These are phyloP conservation scores for Metschnikowia koreensis DNA, from an alignment of 805 yeast genomes.

Conservation along the genomic window DNA sequence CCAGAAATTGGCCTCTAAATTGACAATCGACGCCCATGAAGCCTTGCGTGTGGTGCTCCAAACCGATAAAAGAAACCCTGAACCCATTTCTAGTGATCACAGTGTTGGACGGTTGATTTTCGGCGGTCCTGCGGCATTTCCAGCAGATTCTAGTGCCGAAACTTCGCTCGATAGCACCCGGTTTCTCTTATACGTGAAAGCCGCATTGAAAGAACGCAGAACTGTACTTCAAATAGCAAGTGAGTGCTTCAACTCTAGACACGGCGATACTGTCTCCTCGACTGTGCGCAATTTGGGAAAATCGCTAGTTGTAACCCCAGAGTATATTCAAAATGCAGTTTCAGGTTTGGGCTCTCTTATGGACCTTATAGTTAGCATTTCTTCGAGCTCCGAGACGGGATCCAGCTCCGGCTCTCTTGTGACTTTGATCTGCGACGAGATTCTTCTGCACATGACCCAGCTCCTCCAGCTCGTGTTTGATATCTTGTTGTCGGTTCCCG, in stretches of 20 bases:
- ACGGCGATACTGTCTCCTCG: conserved; percentile 21
- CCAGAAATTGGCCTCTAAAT: conserved; percentile 33
- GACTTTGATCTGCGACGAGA: conserved; percentile 27
- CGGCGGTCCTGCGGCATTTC: conserved; percentile 14
- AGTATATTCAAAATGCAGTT: conserved; percentile 6
- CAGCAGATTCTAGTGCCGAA: conserved; percentile 14
- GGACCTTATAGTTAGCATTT: not conserved
- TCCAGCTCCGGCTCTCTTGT: not conserved
- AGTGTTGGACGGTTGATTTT: conserved; percentile 2
- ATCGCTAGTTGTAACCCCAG: conserved; percentile 6
- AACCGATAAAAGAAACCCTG: conserved; percentile 38
- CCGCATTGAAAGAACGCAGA: conserved; percentile 53
- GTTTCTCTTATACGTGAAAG: conserved; percentile 33
- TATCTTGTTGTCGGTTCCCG: conserved; percentile 36
- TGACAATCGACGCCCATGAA: conserved; percentile 45
- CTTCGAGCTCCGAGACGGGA: not conserved
- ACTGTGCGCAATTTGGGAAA: conserved; percentile 38
- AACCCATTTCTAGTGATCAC: conserved; percentile 6
- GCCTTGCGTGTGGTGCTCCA: conserved; percentile 48
- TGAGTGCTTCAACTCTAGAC: conserved; percentile 24
- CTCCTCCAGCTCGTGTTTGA: conserved; percentile 40
- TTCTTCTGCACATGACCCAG: conserved; percentile 31
- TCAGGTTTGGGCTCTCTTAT: conserved; percentile 2
- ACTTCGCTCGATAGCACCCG: conserved; percentile 19
- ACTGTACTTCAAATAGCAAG: conserved; percentile 43